phyloP scores from a whole-genome alignment of 352 stramenopile genomes.

The Globisporangium iwayamae region DNA sequence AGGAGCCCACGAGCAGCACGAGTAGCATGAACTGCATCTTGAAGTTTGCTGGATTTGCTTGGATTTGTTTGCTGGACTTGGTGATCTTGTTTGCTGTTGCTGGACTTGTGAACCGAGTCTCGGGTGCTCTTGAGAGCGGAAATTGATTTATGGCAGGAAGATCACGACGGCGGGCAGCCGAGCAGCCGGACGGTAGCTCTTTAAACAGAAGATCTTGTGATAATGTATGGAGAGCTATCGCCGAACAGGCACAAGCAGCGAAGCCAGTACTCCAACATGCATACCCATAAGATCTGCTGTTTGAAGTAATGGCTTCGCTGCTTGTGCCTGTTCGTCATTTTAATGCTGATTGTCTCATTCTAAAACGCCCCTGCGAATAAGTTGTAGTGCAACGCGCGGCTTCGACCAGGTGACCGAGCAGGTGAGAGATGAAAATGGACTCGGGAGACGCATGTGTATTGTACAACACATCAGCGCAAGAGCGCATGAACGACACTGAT shows the following conservation, averaged over 20 bases:
- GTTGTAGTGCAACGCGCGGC: neutral
- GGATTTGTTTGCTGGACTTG: neutral
- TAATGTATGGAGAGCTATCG: no score
- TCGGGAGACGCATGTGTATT: neutral
- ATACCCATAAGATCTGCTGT: no score
- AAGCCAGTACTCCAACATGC: no score
- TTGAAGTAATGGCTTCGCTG: neutral
- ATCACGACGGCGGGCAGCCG: neutral
- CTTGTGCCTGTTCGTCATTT: neutral
- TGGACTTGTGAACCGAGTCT: neutral
- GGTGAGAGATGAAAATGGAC: no score
- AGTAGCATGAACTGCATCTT: neutral
- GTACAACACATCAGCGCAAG: no score
- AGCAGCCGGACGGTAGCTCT: no score
- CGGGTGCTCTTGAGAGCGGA: neutral
- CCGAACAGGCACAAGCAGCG: no score
- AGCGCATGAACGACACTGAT: neutral
- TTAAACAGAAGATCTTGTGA: no score
- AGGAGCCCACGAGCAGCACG: conserved; percentile 2
- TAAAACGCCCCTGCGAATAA: no score
- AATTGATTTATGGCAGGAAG: neutral
- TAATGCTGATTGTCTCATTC: no score
- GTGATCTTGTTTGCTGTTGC: no score
- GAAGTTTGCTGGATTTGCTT: neutral
- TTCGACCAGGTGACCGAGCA: neutral